A percentile compares a stretch with the other conserved stretches of the same genome.
Conservation (phyloP, 306 rosid genomes). For the Rosa chinensis region DNA sequence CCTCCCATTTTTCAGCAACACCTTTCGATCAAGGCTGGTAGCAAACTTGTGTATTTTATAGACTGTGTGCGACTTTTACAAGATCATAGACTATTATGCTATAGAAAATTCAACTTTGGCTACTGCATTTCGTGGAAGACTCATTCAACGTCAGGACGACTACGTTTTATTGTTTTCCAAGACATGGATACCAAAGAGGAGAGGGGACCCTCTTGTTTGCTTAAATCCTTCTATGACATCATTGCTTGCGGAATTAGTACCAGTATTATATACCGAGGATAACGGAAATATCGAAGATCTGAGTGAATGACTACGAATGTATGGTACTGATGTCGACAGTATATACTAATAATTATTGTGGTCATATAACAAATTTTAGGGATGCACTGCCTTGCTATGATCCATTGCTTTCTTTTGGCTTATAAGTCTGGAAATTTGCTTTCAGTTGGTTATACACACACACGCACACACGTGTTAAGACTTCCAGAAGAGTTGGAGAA, state of each 20-base stretch:
- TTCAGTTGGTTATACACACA: not conserved
- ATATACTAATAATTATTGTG: not conserved
- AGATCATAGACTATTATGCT: not conserved
- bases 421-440: not conserved
- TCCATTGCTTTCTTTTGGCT: not conserved
- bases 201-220: not conserved
- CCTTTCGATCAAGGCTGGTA: not conserved
- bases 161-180: not conserved
- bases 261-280: too few relatives aligned
- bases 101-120: not conserved
- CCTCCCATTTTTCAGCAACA: constrained; percentile 31
- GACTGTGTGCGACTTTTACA: not conserved
- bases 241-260: not conserved
- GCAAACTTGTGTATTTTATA: not conserved
- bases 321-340: not conserved
- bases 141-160: not conserved
- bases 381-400: not conserved
- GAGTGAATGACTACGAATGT: not conserved
- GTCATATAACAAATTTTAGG: not conserved
- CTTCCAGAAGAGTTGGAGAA: not conserved
- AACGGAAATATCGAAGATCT: not conserved
- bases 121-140: not conserved
- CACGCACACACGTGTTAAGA: not conserved
- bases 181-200: not conserved
- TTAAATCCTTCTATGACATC: not conserved